phyloP scores from a whole-genome alignment of 371 early-diverging fungal species.

The Mucor racemosus region DNA sequence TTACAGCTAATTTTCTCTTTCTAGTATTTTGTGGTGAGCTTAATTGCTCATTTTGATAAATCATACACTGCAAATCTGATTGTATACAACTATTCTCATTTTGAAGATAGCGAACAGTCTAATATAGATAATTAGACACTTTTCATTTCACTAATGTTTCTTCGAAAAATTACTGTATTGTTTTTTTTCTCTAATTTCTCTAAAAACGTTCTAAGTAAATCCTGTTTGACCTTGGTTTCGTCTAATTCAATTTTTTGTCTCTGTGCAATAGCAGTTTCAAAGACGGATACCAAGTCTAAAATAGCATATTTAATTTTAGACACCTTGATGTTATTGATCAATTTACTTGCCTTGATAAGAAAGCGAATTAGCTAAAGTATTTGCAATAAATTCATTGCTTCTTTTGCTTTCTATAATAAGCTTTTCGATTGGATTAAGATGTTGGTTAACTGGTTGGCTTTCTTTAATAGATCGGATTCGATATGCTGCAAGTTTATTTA shows the following conservation, averaged over 20 bases:
- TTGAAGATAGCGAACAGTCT: not conserved
- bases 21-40: not conserved
- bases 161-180: not conserved
- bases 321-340: not conserved
- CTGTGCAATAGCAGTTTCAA: conserved; percentile 59
- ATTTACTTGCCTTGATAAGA: conserved; percentile 21
- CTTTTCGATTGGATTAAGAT: conserved; percentile 19
- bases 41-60: not conserved
- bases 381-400: conserved; percentile 20
- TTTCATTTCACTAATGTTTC: not conserved
- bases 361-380: conserved; percentile 17
- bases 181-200: conserved; percentile 11
- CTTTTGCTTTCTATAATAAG: conserved; percentile 26
- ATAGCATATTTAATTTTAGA: not conserved
- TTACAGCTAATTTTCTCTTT: conserved; percentile 5
- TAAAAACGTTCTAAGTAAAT: conserved; percentile 33
- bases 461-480: conserved; percentile 5
- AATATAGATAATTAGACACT: not conserved
- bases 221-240: conserved; percentile 55
- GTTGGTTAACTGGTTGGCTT: not conserved
- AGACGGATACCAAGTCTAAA: conserved; percentile 58
- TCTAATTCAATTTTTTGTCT: conserved; percentile 58
- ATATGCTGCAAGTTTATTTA: conserved; percentile 37
- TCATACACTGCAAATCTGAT: not conserved
- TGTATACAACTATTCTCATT: not conserved